A percentile compares a stretch with the other conserved stretches of the same genome.
phyloP scores from a whole-genome alignment of 2,329 filamentous ascomycete species.

The Aspergillus fumigatiaffinis region DNA sequence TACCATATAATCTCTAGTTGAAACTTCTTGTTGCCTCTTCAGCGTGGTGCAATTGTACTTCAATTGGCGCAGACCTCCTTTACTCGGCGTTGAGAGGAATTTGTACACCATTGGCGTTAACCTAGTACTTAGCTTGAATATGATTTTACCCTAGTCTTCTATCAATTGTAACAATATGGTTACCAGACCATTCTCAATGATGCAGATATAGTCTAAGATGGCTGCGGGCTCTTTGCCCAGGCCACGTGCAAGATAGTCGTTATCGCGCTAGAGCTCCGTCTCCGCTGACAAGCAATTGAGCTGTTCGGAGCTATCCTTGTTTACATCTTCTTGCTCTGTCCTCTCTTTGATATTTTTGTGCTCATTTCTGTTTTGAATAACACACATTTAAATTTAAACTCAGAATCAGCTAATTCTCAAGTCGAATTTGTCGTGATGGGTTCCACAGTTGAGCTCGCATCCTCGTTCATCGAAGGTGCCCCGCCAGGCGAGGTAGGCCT shows the following conservation, averaged over 20 bases:
- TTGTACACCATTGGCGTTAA: background rate
- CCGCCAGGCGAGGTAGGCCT: slow-evolving; percentile 84
- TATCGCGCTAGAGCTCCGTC: slow-evolving; percentile 19
- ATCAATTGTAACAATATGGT: background rate
- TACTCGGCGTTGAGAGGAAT: background rate
- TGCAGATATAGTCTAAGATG: background rate
- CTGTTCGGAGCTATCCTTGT: slow-evolving; percentile 4
- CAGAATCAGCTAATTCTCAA: background rate
- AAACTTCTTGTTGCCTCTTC: background rate
- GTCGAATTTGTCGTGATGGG: slow-evolving; percentile 30
- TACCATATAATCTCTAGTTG: background rate
- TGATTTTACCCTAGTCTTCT: background rate
- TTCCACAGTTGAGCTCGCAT: slow-evolving; percentile 58
- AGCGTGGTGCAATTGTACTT: background rate
- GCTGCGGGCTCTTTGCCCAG: background rate
- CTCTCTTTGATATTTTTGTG: background rate
- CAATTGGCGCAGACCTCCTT: background rate
- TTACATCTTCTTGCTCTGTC: background rate
- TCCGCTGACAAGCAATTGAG: slow-evolving; percentile 13
- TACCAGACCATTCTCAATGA: background rate
- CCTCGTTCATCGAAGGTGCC: slow-evolving; percentile 88
- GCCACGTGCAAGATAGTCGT: slow-evolving; percentile 16
- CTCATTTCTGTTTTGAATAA: background rate
- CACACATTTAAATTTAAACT: background rate
- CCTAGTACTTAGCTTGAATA: background rate